A percentile compares a stretch with the other conserved stretches of the same genome.
These are phyloP conservation scores for Monilinia vaccinii-corymbosi DNA, from an alignment of 2,329 filamentous ascomycete genomes.

Conservation along the genomic window DNA sequence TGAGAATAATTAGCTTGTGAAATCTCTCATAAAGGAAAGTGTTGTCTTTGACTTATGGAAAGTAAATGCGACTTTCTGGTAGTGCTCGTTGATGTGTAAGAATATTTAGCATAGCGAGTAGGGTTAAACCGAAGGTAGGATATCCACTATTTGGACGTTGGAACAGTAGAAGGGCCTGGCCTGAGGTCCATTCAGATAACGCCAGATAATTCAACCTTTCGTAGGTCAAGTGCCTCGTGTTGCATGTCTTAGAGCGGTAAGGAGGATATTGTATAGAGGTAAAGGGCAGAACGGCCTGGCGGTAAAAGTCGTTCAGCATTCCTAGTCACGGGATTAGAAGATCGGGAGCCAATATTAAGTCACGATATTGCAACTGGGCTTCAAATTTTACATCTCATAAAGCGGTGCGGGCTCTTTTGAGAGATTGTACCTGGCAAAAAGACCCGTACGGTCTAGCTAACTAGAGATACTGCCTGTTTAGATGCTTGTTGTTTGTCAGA, in stretches of 20 bases:
- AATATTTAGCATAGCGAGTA: too few species aligned
- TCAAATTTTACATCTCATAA: not conserved
- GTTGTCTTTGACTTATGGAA: too few species aligned
- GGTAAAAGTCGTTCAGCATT: not conserved
- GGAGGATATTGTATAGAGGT: not conserved
- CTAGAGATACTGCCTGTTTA: too few species aligned
- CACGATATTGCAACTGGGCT: too few species aligned
- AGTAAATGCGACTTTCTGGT: rapidly evolving
- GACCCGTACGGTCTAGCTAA: not conserved
- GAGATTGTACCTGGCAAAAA: not conserved
- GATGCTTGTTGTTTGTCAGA: not conserved
- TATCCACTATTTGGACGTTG: not conserved
- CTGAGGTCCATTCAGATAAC: too few species aligned
- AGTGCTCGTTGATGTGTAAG: not conserved
- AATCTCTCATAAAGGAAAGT: not conserved
- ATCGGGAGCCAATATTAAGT: not conserved
- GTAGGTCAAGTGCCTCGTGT: not conserved
- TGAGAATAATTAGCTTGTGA: not conserved
- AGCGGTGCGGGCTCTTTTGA: not conserved
- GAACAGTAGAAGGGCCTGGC: too few species aligned
- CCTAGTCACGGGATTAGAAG: not conserved
- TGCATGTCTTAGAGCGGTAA: not conserved
- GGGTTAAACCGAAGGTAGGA: too few species aligned
- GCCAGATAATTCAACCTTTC: not conserved
- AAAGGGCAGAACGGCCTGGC: not conserved